Conservation (phyloP, 352 stramenopile species). For the Globisporangium okanoganense region DNA sequence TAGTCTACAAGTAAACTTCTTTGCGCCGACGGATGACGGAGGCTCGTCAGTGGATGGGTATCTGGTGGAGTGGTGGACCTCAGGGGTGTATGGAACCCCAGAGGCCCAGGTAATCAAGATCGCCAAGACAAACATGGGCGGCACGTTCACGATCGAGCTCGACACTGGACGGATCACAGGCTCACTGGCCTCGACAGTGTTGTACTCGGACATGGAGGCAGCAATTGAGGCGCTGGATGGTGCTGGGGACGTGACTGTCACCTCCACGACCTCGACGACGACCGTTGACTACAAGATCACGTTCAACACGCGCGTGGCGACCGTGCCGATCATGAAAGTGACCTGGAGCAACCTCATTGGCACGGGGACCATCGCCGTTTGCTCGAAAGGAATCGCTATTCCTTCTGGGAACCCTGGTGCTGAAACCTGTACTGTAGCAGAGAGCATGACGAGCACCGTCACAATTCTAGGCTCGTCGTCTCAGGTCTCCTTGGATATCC, state of each 20-base stretch:
- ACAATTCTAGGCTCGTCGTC: constrained; percentile 29
- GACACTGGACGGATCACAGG: constrained; percentile 42
- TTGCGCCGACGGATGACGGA: constrained; percentile 75
- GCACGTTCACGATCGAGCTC: constrained; percentile 80
- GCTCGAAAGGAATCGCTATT: constrained; percentile 29
- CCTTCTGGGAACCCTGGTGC: constrained; percentile 27
- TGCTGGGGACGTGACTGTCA: constrained; percentile 79
- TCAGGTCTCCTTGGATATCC: constrained; percentile 46
- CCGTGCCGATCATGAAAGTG: constrained; percentile 32
- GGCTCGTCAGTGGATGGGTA: constrained; percentile 83
- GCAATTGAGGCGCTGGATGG: constrained; percentile 75
- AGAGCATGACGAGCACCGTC: constrained; percentile 37
- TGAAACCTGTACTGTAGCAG: constrained; percentile 38
- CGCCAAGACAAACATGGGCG: constrained; percentile 60
- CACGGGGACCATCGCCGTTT: constrained; percentile 41
- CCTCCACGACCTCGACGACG: constrained; percentile 16
- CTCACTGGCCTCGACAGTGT: constrained; percentile 38
- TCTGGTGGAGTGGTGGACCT: constrained; percentile 86
- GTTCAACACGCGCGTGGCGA: constrained; percentile 44
- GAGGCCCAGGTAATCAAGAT: constrained; percentile 88
- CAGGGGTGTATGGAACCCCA: constrained; percentile 35
- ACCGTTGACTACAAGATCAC: constrained; percentile 49
- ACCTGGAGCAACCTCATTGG: constrained; percentile 31
- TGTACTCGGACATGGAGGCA: constrained; percentile 75
- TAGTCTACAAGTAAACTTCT: constrained; percentile 85